Base-by-base conservation (phyloP, 352 stramenopile genomes). In the Thalassiosira allenii region DNA sequence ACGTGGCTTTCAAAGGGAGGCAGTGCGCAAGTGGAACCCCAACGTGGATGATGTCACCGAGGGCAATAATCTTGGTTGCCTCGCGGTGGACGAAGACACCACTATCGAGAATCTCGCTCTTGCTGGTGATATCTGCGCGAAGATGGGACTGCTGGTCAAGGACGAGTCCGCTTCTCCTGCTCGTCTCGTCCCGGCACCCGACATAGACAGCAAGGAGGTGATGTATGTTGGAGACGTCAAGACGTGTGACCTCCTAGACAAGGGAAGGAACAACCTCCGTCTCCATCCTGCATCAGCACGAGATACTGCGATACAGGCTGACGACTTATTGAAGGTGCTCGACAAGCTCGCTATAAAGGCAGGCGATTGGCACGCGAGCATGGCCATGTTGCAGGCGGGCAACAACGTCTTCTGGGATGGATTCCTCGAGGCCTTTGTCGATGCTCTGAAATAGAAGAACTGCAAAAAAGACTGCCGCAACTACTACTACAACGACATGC, bases 221-320 rank as follows among this genome's bases (percentile, higher is more conserved):
- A 34, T 41, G 3, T 30, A 61, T 22, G 57, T 49, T 27, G 63
- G 63, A 22, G 63, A 72, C 27, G 63, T 72, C 1, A 72, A 72
- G 47, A 72, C 63, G 0, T 9, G 30, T 58, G 63, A 72, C 32
- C 57, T 61, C 44, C 22, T 72, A 33, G n/a, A 66, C 22, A 41
- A 66, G 22, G 33, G 43, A 12, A 51, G 43, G 14, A 51, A 23
- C 11, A 29, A 51, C 22, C 8, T 23, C 3, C 30, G 29, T 12
- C 3, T 14, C 0, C 29, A 12, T 5, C 41, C 47, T 44, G 30
- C 12, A 3, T 40, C 29, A 29, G 11, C n/a, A 11, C 22, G 49
- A 49, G 4, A 51, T 3, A 17, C 37, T 17, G 17, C 8, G 8
- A 8, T 17, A 17, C 57, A 51, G 30, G 30, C 47, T 5, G 33